These are phyloP conservation scores for Hanseniaspora pseudoguilliermondii DNA, from an alignment of 805 yeast species.

Conservation along the genomic window DNA sequence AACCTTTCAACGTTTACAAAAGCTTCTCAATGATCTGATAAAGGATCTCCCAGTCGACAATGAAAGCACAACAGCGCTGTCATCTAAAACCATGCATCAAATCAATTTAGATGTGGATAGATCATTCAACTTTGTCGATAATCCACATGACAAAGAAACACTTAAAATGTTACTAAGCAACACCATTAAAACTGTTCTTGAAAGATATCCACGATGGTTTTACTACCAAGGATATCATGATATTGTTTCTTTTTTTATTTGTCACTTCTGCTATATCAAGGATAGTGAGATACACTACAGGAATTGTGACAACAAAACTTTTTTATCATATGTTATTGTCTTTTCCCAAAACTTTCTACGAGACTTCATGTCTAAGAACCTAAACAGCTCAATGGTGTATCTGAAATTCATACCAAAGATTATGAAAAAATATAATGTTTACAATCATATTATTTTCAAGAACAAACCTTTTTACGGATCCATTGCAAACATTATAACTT, in stretches of 20 bases:
- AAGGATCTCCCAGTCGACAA: neutral
- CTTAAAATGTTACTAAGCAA: slow-evolving; percentile 22
- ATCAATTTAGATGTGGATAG: slow-evolving; percentile 66
- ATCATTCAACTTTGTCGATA: slow-evolving; percentile 36
- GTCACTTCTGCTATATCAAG: slow-evolving; percentile 32
- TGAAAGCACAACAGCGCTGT: neutral
- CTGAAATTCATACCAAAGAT: slow-evolving; percentile 54
- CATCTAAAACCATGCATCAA: slow-evolving; percentile 33
- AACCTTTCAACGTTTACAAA: neutral
- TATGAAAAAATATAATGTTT: slow-evolving; percentile 38
- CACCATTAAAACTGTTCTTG: slow-evolving; percentile 42
- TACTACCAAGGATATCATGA: slow-evolving; percentile 95
- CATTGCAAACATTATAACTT: slow-evolving; percentile 62
- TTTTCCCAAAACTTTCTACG: slow-evolving; percentile 48
- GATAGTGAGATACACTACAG: neutral
- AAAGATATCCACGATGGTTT: slow-evolving; percentile 47
- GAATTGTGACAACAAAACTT: neutral
- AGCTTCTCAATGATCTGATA: neutral
- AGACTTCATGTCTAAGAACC: slow-evolving; percentile 70
- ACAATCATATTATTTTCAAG: slow-evolving; percentile 18
- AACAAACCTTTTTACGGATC: slow-evolving; percentile 46
- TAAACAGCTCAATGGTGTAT: slow-evolving; percentile 55
- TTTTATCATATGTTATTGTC: slow-evolving; percentile 31
- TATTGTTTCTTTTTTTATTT: slow-evolving; percentile 52
- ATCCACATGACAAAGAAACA: slow-evolving; percentile 17